Conservation (phyloP, 179 eudicot species). For the Silene vulgaris region DNA sequence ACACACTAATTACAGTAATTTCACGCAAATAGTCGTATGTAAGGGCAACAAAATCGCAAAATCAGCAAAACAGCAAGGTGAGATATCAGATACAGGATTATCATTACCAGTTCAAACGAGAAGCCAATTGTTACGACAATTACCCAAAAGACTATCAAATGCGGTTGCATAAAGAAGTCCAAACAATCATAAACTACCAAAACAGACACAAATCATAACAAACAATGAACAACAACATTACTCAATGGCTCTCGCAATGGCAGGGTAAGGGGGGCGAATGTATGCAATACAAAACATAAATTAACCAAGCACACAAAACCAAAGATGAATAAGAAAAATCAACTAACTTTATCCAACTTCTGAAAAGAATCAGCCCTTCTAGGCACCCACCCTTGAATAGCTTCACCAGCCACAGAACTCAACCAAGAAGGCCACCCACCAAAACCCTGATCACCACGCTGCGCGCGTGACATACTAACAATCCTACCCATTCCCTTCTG, state of each 20-base stretch:
- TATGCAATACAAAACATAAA: background rate
- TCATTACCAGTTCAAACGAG: background rate
- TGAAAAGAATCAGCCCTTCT: conserved; percentile 49
- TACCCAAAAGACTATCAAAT: background rate
- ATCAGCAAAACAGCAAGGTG: background rate
- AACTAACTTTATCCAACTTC: conserved; percentile 47
- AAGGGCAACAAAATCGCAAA: background rate
- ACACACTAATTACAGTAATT: too few relatives aligned
- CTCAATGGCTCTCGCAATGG: too few relatives aligned
- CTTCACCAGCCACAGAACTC: conserved; percentile 47
- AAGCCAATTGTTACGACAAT: conserved; percentile 6
- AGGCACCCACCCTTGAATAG: conserved; percentile 56
- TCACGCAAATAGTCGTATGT: background rate
- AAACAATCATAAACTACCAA: conserved; percentile 1
- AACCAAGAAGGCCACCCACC: conserved; percentile 61
- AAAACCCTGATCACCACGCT: conserved; percentile 31
- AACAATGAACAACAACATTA: too few relatives aligned
- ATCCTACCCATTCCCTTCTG: conserved; percentile 28
- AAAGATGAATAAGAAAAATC: background rate
- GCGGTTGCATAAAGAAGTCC: background rate
- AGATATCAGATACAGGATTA: background rate
- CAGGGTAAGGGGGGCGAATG: too few relatives aligned
- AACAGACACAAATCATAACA: background rate
- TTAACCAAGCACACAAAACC: background rate
- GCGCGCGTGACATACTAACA: conserved; percentile 25